Evolutionary conservation across 148 eudicot species (phyloP), one percentile per base, ranked within the genome.

Genomic region (Salicornia ramosissima): DNA sequence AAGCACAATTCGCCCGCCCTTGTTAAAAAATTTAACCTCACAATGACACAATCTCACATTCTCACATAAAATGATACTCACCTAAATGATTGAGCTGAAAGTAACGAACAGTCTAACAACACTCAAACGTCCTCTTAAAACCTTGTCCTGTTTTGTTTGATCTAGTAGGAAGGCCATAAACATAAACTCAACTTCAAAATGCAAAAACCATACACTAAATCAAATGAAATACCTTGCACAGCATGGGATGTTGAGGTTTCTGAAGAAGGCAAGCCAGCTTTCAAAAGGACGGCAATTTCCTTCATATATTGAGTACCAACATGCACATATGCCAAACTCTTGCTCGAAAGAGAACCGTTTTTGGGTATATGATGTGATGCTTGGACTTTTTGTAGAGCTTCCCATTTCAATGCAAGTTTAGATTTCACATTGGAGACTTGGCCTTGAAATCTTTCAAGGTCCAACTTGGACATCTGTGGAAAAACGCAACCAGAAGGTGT

Each of bases 301-400:
- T 77, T 77, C 80, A 77, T 77, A 61, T 77, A 77, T 53, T 62
- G 76, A 60, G 76, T 70, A 34, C 93, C 88, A 71, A 83, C 86
- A 25, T 80, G 80, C 50, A 84, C 72, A 74, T 88, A 88, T 49
- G 86, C 86, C 84, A 84, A 64, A 71, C 90, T 84, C 77, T 80
- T 82, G 74, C 82, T 79, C 16, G 76, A 77, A 42, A 77, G 50
- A 59, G 80, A 77, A 13, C 80, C 80, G 33, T 75, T 80, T 65
- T 77, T 74, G 1, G 82, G 81, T 58, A 87, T 36, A 16, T 34
- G 73, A 47, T 81, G 83, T 25, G 82, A 69, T 71, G 77, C 83
- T 70, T 75, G 85, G 70, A 80, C 85, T 79, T 71, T 81, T 55
- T 71, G 75, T 49, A 84, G 30, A 52, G 82, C 82, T 71, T 70